These are phyloP conservation scores for Triadica sebifera DNA, from an alignment of 345 rosid genomes.

Conservation along the genomic window DNA sequence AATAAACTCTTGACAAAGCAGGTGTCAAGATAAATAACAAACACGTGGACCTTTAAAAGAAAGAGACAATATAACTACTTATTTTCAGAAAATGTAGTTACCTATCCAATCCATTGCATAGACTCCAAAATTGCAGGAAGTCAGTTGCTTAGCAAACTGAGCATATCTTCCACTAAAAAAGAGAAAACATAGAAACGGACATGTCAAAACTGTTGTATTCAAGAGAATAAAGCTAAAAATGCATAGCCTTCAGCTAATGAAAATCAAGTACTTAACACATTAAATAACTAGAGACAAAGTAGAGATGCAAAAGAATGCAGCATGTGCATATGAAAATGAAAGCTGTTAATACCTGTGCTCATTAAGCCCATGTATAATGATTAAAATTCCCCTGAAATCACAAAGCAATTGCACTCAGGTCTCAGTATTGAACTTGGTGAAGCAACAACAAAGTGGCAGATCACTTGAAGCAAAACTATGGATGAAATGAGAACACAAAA, in stretches of 20 bases:
- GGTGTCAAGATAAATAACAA: neutral
- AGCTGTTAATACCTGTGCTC: constrained; percentile 70
- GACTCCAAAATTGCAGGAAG: constrained; percentile 63
- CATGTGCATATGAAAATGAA: constrained; percentile 13
- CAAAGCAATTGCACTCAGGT: neutral
- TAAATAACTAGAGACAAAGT: neutral
- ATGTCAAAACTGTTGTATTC: neutral
- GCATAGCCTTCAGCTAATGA: neutral
- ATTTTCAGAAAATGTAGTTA: constrained; percentile 18
- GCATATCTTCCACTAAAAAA: constrained; percentile 78
- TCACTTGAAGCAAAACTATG: neutral
- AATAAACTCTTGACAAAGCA: neutral
- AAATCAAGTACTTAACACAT: neutral
- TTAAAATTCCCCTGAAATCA: constrained; percentile 73
- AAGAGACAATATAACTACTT: neutral
- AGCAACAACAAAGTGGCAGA: neutral
- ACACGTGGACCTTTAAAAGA: neutral
- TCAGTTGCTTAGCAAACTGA: constrained; percentile 84
- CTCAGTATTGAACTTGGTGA: neutral
- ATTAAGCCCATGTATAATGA: constrained; percentile 86
- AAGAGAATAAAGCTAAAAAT: neutral
- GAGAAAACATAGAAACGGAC: neutral
- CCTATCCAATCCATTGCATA: constrained; percentile 99
- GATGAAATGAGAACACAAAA: constrained; percentile 9
- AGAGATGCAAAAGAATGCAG: neutral